Evolutionary conservation across 2,329 filamentous ascomycete species (phyloP).

Genomic region (Sphaceloma murrayae): DNA sequence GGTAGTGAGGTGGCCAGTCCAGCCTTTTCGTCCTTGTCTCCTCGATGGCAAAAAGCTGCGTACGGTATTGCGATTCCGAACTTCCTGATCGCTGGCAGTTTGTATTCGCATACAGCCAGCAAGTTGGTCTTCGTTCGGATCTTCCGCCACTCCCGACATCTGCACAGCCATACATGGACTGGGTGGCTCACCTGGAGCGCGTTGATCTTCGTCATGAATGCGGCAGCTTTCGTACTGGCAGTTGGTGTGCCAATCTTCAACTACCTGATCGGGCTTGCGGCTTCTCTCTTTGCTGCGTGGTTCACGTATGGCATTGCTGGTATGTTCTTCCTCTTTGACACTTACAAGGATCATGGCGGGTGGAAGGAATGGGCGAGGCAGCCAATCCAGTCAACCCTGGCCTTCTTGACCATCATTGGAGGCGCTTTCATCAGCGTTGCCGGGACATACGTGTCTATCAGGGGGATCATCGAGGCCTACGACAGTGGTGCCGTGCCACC

Average conservation of each 20-base stretch:
- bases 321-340: conserved; percentile 31
- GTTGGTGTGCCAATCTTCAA: conserved; percentile 47
- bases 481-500: conserved; percentile 23
- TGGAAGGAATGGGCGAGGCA: conserved; percentile 31
- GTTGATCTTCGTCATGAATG: conserved; percentile 40
- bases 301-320: conserved; percentile 40
- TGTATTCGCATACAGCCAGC: conserved; percentile 44
- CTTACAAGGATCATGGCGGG: conserved; percentile 37
- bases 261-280: conserved; percentile 44
- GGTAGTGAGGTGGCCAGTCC: conserved; percentile 39
- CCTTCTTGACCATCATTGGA: conserved; percentile 35
- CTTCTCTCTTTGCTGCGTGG: conserved; percentile 45
- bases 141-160: conserved; percentile 38
- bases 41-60: conserved; percentile 41
- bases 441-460: conserved; percentile 43
- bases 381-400: conserved; percentile 31
- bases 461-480: conserved; percentile 29
- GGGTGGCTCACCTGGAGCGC: conserved; percentile 42
- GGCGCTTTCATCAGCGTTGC: conserved; percentile 43
- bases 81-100: conserved; percentile 41
- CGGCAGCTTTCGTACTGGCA: conserved; percentile 35
- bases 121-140: conserved; percentile 45
- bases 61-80: conserved; percentile 45
- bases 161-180: conserved; percentile 39
- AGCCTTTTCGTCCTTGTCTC: conserved; percentile 39